These are phyloP conservation scores for Colletotrichum noveboracense DNA, from an alignment of 2,329 filamentous ascomycete genomes.

Conservation along the genomic window DNA sequence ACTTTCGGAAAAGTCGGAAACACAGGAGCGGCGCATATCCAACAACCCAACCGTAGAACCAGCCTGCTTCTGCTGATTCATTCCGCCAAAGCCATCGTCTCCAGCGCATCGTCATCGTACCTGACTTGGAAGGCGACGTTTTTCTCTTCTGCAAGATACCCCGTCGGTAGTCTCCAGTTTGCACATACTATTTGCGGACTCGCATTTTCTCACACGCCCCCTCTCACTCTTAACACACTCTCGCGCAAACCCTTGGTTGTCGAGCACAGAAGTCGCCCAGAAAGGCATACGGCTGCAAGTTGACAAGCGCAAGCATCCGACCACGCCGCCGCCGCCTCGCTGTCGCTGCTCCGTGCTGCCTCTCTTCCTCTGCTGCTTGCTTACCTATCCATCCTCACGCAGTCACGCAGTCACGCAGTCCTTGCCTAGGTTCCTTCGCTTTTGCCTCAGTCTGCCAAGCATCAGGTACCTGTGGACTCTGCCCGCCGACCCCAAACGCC, in stretches of 20 bases:
- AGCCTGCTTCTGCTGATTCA: neutral
- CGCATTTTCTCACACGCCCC: neutral
- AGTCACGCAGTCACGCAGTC: neutral
- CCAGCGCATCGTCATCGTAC: neutral
- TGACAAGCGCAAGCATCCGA: conserved; percentile 18
- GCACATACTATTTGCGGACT: neutral
- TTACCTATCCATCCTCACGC: no score
- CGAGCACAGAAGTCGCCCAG: neutral
- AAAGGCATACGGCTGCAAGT: conserved; percentile 1
- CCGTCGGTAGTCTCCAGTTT: neutral
- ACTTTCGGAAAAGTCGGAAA: neutral
- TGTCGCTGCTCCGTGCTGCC: neutral
- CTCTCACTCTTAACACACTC: neutral
- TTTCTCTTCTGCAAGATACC: neutral
- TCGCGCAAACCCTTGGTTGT: conserved; percentile 8
- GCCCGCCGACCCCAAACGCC: neutral
- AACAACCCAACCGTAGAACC: neutral
- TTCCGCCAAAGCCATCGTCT: neutral
- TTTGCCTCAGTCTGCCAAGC: neutral
- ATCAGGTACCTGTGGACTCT: neutral
- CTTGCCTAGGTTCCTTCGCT: neutral
- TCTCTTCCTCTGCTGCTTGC: neutral
- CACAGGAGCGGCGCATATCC: neutral
- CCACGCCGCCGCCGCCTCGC: neutral
- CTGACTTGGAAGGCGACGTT: neutral